Evolutionary conservation across 75 land plant species (phyloP).

Genomic region (Adiantum capillusveneris): DNA sequence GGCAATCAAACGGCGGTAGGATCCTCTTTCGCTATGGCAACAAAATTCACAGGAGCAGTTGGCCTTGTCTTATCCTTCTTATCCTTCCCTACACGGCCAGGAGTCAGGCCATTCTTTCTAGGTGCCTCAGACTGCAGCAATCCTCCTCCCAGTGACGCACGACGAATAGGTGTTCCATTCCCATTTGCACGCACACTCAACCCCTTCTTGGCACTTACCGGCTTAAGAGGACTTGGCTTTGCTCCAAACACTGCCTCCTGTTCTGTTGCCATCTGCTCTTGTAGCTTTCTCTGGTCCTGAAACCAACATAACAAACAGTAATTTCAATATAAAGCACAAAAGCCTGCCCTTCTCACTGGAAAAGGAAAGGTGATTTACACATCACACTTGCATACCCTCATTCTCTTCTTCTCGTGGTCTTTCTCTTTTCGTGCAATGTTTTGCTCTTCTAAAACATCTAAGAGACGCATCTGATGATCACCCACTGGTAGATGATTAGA

Average conservation of each 20-base stretch:
- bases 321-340: background rate
- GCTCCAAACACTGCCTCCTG: conserved; percentile 59
- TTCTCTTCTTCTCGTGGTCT: conserved; percentile 67
- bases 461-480: conserved; percentile 27
- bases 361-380: too few relatives aligned
- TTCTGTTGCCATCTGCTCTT: conserved; percentile 56
- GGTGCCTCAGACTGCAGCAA: conserved; percentile 16
- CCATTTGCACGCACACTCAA: conserved; percentile 34
- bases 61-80: conserved; percentile 9
- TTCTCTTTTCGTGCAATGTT: conserved; percentile 32
- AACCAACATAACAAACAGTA: background rate
- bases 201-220: conserved; percentile 32
- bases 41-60: conserved; percentile 40
- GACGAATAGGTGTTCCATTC: conserved; percentile 21
- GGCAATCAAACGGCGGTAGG: background rate
- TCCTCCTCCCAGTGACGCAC: conserved; percentile 16
- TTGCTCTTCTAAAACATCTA: conserved; percentile 47
- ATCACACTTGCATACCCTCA: conserved; percentile 51
- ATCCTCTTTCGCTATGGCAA: conserved; percentile 54
- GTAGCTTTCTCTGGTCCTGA: conserved; percentile 63
- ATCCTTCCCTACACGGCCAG: conserved; percentile 20
- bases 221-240: conserved; percentile 40
- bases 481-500: too few relatives aligned
- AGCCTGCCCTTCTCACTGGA: too few relatives aligned
- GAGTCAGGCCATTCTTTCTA: conserved; percentile 20